Percentiles rank a stretch among this genome's conserved stretches.
Evolutionary conservation across 305 asterid genomes (phyloP).

Genomic region (Fraxinus paxiana): DNA sequence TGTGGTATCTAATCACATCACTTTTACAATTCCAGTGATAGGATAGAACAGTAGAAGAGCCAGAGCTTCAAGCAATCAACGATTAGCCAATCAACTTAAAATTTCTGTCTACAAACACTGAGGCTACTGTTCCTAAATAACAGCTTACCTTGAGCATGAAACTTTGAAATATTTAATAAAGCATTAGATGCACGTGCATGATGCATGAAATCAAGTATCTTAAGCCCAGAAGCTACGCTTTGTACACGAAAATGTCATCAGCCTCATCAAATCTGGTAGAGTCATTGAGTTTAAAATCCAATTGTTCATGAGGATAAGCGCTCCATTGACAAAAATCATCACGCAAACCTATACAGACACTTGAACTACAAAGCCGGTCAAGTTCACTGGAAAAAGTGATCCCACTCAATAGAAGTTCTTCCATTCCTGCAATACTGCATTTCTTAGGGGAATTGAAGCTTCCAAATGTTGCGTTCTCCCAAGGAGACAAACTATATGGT

Average conservation of each 20-base stretch:
- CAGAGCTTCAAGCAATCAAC: background rate
- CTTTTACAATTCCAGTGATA: background rate
- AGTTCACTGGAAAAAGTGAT: constrained; percentile 14
- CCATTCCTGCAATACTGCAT: constrained; percentile 19
- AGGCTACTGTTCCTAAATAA: constrained; percentile 1
- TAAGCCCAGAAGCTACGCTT: constrained; percentile 31
- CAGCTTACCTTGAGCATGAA: constrained; percentile 21
- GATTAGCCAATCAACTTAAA: background rate
- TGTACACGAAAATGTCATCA: constrained; percentile 46
- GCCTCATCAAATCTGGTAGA: constrained; percentile 29
- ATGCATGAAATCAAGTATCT: constrained; percentile 29
- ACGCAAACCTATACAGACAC: background rate
- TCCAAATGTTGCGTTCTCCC: constrained; percentile 26
- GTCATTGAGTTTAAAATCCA: constrained; percentile 29
- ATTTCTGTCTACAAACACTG: background rate
- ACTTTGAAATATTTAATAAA: constrained; percentile 22
- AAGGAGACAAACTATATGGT: constrained; percentile 32
- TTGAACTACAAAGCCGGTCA: constrained; percentile 18
- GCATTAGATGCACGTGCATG: constrained; percentile 30
- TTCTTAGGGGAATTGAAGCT: constrained; percentile 24
- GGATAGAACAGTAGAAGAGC: background rate
- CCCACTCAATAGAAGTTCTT: constrained; percentile 23
- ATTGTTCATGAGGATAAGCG: constrained; percentile 2
- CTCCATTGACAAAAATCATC: constrained; percentile 18
- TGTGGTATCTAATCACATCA: background rate